Conservation (phyloP, 371 early-diverging fungal species). For the Mycotypha africana region DNA sequence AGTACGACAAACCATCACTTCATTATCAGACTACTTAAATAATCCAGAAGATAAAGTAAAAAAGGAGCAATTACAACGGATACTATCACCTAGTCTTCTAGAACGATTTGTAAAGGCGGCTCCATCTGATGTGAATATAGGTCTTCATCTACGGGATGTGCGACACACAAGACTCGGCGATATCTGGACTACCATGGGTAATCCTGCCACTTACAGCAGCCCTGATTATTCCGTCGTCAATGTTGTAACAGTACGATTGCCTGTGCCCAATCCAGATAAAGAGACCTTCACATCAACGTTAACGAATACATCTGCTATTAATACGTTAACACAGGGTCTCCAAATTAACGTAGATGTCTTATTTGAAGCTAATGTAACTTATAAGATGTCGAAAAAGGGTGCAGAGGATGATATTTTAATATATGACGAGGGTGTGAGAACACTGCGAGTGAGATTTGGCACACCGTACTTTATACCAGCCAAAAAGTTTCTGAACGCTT, state of each 20-base stretch:
- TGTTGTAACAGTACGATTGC: slow-evolving; percentile 41
- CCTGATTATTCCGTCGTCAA: slow-evolving; percentile 25
- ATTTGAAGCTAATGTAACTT: slow-evolving; percentile 51
- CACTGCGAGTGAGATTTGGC: slow-evolving; percentile 48
- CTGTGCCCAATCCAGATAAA: slow-evolving; percentile 16
- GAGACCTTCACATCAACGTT: no score
- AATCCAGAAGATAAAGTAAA: slow-evolving; percentile 10
- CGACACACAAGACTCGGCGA: slow-evolving; percentile 48
- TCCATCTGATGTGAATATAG: slow-evolving; percentile 14
- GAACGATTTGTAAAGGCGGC: slow-evolving; percentile 28
- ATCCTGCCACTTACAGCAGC: slow-evolving; percentile 16
- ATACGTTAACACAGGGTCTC: slow-evolving; percentile 44
- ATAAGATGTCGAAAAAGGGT: slow-evolving; percentile 18
- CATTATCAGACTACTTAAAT: slow-evolving; percentile 30
- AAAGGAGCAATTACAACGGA: slow-evolving; percentile 18
- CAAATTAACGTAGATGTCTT: slow-evolving; percentile 50
- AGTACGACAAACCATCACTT: slow-evolving; percentile 32
- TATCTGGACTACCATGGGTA: slow-evolving; percentile 51
- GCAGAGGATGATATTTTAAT: slow-evolving; percentile 17
- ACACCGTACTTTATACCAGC: slow-evolving; percentile 56
- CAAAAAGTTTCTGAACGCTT: slow-evolving; percentile 41
- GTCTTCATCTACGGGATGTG: slow-evolving; percentile 42
- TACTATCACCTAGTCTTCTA: slow-evolving; percentile 41
- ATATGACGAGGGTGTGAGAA: slow-evolving; percentile 47
- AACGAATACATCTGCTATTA: no score